A percentile compares a stretch with the other conserved stretches of the same genome.
phyloP scores from a whole-genome alignment of 2,329 filamentous ascomycete species.

The Pyricularia sp. region DNA sequence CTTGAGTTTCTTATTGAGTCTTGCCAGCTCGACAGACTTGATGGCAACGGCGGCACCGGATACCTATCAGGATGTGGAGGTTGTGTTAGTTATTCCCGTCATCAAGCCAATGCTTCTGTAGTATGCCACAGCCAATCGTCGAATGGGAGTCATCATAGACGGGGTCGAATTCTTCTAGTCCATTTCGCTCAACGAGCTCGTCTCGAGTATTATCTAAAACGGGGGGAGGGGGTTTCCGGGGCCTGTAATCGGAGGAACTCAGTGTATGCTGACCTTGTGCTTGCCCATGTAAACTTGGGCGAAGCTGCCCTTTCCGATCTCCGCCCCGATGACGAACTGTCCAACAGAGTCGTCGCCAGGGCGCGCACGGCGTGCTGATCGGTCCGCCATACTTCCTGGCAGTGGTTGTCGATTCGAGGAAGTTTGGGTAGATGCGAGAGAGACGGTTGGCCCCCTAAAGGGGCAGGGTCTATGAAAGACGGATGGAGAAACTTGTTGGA shows the following conservation, averaged over 20 bases:
- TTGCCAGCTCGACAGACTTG: slow-evolving; percentile 86
- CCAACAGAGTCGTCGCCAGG: slow-evolving; percentile 10
- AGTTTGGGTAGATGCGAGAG: not conserved
- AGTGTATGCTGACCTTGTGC: slow-evolving; percentile 54
- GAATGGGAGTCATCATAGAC: not conserved
- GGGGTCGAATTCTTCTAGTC: not conserved
- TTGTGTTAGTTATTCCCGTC: not conserved
- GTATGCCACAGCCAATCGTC: not conserved
- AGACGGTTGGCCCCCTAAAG: not conserved
- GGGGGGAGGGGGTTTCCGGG: not conserved
- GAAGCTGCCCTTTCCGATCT: slow-evolving; percentile 97
- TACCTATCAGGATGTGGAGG: slow-evolving; percentile 40
- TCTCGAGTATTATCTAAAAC: not conserved
- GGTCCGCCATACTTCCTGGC: slow-evolving; percentile 1
- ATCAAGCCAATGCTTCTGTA: not conserved
- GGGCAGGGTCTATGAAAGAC: not conserved
- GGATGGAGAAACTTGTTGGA: not conserved
- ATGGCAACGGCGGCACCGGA: slow-evolving; percentile 77
- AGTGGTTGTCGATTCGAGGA: not conserved
- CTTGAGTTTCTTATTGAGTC: slow-evolving; percentile 89
- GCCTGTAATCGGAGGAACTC: not conserved
- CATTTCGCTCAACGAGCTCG: not conserved
- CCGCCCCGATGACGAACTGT: slow-evolving; percentile 22
- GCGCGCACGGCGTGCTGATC: slow-evolving; percentile 1
- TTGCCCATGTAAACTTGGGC: slow-evolving; percentile 84